Percentiles rank a stretch among this genome's conserved stretches.
phyloP scores from a whole-genome alignment of 202 grass and related monocot genomes.

The Brachypodium distachyon region DNA sequence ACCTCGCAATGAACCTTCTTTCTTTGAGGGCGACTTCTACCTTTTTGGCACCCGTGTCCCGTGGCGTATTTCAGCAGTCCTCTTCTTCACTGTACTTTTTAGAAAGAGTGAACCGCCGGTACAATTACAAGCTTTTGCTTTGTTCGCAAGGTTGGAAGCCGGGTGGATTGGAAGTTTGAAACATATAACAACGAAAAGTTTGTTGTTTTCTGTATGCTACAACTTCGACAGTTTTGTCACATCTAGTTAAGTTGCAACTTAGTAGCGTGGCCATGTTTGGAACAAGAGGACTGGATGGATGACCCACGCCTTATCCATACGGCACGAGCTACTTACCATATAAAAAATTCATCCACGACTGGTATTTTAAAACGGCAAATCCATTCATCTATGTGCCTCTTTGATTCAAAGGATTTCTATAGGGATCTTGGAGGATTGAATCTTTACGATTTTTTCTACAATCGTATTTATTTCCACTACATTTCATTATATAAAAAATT shows the following conservation, averaged over 20 bases:
- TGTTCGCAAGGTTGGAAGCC: not conserved
- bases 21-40: no score
- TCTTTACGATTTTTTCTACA: no score
- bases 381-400: no score
- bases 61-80: not conserved
- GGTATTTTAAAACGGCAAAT: no score
- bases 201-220: not conserved
- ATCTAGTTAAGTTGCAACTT: not conserved
- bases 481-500: no score
- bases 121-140: not conserved
- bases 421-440: no score
- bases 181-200: no score
- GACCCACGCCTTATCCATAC: conserved; percentile 7
- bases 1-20: no score
- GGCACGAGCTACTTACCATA: not conserved
- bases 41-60: not conserved
- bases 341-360: conserved; percentile 18
- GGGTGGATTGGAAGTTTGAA: not conserved
- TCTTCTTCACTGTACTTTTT: not conserved
- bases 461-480: no score
- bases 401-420: no score
- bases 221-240: not conserved
- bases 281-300: not conserved
- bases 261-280: not conserved
- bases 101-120: no score